phyloP scores from a whole-genome alignment of 768 basidiomycete species.

The Nidula microcarpa region DNA sequence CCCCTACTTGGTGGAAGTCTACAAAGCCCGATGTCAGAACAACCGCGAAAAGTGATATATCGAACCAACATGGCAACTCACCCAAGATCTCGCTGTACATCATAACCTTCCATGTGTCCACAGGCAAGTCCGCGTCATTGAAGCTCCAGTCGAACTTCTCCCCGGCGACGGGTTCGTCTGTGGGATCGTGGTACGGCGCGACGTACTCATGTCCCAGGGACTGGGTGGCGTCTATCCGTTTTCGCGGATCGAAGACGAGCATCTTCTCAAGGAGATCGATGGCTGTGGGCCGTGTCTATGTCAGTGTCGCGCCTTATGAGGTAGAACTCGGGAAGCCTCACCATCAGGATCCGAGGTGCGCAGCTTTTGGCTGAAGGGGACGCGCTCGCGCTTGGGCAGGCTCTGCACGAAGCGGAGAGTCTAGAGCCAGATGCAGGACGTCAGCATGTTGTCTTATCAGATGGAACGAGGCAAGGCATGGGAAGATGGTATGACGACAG shows the following conservation, averaged over 20 bases:
- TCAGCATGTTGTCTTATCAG: not conserved
- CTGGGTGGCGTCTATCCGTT: constrained; percentile 91
- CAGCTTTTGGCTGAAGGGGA: constrained; percentile 94
- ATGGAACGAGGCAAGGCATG: not conserved
- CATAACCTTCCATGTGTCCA: constrained; percentile 99
- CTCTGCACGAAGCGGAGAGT: constrained; percentile 99
- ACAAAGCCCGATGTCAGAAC: not conserved
- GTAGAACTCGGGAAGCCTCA: constrained; percentile 23
- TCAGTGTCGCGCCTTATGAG: not conserved
- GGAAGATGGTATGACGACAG: not conserved
- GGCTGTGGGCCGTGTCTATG: constrained; percentile 40
- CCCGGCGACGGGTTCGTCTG: constrained; percentile 90
- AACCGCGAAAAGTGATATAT: not conserved
- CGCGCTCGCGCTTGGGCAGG: constrained; percentile 91
- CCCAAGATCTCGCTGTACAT: constrained; percentile 99
- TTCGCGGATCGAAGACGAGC: constrained; percentile 98
- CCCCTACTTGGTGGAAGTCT: constrained; percentile 84
- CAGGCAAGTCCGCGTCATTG: constrained; percentile 97
- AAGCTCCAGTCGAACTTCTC: constrained; percentile 99
- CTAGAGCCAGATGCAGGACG: constrained; percentile 33
- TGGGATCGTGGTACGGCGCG: constrained; percentile 96
- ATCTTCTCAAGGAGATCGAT: constrained; percentile 96
- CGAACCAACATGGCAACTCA: constrained; percentile 27
- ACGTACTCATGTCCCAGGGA: constrained; percentile 94
- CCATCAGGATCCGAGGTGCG: constrained; percentile 83